Base-by-base conservation (phyloP, 805 yeast genomes). In the Sungouiozyma intestinalis region DNA sequence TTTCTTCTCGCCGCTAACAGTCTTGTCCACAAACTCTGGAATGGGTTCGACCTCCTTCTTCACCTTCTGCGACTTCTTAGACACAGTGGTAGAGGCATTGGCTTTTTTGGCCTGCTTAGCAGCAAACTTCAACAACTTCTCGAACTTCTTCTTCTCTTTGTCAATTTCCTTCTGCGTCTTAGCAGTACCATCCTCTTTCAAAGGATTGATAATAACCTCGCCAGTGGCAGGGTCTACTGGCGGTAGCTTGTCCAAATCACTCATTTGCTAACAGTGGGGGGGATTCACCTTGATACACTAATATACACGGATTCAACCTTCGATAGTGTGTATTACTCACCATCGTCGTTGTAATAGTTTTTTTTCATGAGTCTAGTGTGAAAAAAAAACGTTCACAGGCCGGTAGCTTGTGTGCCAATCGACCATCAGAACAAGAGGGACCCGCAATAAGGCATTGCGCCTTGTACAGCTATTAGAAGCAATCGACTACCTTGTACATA, bases 1-100 rank as follows among this genome's bases (percentile, higher is more conserved):
- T 68, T 92, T 92, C 77, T 90, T 92, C 55, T 87, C 94, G 48
- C 98, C 98, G 2, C 84, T 78, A 39, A 70, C 73, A 38, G 98
- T 92, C 44, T 68, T 67, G 62, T 92, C 98, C 39, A 78, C 76
- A 62, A 79, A 92, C 55, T 81, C 92, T n/a, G 96, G 94, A 34
- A 73, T 70, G 35, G 84, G 81, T 55, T 76, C 94, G 33, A 66
- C 79, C 39, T 63, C 78, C 57, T 76, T 77, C 67, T 79, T 80
- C 56, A 76, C 80, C 67, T 84, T 80, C 45, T 52, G 48, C 62
- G 76, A 74, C 40, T 65, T 60, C 49, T 64, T 60, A 41, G 72
- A 72, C 61, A 79, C 78, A 55, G 79, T 77, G 66, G 81, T 79
- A 47, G 74, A 73, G 45, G 71, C 74, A 42, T 79, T 78, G 14